Base-by-base conservation (phyloP, 2,329 filamentous ascomycete genomes). In the Microsporum canis region DNA sequence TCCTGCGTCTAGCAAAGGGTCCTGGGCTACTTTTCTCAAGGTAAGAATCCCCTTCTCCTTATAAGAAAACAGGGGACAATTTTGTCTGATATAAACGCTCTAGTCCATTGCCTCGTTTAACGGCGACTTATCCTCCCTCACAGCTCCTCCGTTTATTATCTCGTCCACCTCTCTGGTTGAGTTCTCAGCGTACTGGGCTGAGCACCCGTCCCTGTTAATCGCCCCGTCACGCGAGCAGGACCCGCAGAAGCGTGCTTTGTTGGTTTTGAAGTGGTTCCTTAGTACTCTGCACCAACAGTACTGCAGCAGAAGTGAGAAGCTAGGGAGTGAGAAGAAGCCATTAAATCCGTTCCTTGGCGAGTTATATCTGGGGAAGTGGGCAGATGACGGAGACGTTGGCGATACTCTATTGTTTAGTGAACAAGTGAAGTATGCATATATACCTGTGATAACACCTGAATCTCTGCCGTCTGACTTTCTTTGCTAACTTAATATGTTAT, bases 241-340 rank as follows among this genome's bases (percentile, higher is more conserved):
- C 71, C 83, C 91, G 0, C 84, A 88, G 68, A 94, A 90, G 78
- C 85, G 92, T 64, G 87, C 89, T 23, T 77, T 95, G 66, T 80
- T 92, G 38, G 92, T 97, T n/a, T 79, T 96, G 68, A 95, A 92
- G 75, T 97, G 92, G 92, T 97, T 96, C 77, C 77, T 97, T 60
- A 91, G 86, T 70, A 96, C 91, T 2, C 80, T 97, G 59, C 95
- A 94, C 78, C 89, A 95, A 75, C 90, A 95, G 59, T 88, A 87
- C 72, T 82, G 81, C 67, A 84, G 80, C 67, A 79, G 84, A 62
- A 95, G 89, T 71, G 91, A 96, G 72, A 85, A 86, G 72, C 75
- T 85, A 65, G 91, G 90, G 57, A 94, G 90, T 70, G 92, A 96
- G 80, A 97, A 97, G 84, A 99, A 97, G 80, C 92, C 92, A 1